These are phyloP conservation scores for Collybia sordida DNA, from an alignment of 768 basidiomycete species.

Conservation along the genomic window DNA sequence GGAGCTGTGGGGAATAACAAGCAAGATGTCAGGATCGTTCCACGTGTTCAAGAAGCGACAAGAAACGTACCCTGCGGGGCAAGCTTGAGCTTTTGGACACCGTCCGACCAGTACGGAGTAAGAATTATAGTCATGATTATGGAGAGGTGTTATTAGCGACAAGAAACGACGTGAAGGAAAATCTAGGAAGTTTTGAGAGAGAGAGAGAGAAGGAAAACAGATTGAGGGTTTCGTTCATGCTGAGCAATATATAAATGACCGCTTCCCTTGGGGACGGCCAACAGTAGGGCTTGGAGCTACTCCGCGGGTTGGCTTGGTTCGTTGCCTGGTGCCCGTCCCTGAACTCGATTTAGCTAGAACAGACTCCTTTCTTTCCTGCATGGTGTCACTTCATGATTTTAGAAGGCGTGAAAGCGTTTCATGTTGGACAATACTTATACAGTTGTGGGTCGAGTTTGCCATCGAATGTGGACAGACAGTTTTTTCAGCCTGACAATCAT, in stretches of 20 bases:
- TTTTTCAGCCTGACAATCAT: too few relatives aligned
- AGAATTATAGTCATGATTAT: constrained; percentile 57
- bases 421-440: too few relatives aligned
- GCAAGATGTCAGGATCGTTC: neutral
- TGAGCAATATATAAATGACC: constrained; percentile 10
- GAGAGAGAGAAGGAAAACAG: constrained; percentile 1
- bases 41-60: neutral
- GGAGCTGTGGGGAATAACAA: constrained; percentile 31
- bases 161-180: neutral
- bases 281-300: constrained; percentile 8
- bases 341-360: constrained; percentile 6
- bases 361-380: too few relatives aligned
- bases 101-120: constrained; percentile 71
- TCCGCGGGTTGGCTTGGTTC: constrained; percentile 3
- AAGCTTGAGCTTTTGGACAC: constrained; percentile 68
- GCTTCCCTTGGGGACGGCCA: constrained; percentile 10
- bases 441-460: too few relatives aligned
- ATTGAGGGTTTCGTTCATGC: neutral
- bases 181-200: neutral
- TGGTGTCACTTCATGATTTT: too few relatives aligned
- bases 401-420: too few relatives aligned
- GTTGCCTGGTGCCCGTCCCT: constrained; percentile 9
- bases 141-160: constrained; percentile 1
- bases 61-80: constrained; percentile 51
- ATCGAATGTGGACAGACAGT: too few relatives aligned